phyloP scores from a whole-genome alignment of 2,329 filamentous ascomycete species.

The Nemania diffusa region DNA sequence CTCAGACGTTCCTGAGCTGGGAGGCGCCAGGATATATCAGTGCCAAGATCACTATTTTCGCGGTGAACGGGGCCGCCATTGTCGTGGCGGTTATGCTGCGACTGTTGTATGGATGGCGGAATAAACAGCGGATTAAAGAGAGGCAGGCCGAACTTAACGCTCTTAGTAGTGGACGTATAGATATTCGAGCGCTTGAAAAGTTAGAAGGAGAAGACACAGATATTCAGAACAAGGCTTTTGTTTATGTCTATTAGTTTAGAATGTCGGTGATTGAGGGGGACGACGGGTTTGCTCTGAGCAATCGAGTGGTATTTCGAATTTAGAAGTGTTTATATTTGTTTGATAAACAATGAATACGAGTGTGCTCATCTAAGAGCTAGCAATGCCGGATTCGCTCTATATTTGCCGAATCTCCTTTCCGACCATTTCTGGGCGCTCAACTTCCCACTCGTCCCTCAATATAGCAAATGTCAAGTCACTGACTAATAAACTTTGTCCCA shows the following conservation, averaged over 20 bases:
- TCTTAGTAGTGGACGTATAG: constrained; percentile 18
- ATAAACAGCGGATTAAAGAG: constrained; percentile 26
- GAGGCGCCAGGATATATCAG: constrained; percentile 64
- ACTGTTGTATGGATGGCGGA: constrained; percentile 42
- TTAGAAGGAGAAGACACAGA: constrained; percentile 33
- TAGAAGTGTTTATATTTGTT: constrained; percentile 8
- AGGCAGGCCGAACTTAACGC: constrained; percentile 30
- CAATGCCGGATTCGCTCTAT: constrained; percentile 54
- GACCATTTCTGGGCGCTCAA: constrained; percentile 87
- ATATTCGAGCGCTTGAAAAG: constrained; percentile 15
- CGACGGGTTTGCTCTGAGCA: too few species aligned
- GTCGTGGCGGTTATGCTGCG: constrained; percentile 36
- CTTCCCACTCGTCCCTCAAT: constrained; percentile 92
- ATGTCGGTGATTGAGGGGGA: background rate
- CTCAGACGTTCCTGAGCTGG: constrained; percentile 63
- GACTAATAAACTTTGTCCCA: constrained; percentile 86
- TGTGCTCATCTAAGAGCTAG: background rate
- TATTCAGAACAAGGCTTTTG: constrained; percentile 31
- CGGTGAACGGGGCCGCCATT: constrained; percentile 47
- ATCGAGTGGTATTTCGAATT: too few species aligned
- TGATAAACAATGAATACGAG: background rate
- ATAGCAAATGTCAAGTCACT: constrained; percentile 90
- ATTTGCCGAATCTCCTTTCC: constrained; percentile 90
- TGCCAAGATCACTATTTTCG: constrained; percentile 66
- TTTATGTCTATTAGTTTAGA: constrained; percentile 32